phyloP scores from a whole-genome alignment of 139 green algal genomes.

The Edaphochlamys debaryana region DNA sequence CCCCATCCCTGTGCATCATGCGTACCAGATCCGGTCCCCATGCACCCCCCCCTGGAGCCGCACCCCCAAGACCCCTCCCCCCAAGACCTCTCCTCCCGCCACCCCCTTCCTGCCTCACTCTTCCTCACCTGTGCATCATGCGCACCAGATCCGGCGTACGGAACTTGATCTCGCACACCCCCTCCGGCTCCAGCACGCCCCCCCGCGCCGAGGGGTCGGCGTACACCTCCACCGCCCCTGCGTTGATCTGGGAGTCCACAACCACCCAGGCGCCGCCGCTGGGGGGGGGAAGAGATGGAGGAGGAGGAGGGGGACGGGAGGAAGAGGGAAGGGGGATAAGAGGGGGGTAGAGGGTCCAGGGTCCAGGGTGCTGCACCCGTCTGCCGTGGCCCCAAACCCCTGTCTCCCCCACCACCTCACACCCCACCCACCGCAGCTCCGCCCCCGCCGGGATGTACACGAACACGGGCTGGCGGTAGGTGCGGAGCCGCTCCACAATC shows the following conservation, averaged over 20 bases:
- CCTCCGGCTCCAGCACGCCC: slow-evolving; percentile 96
- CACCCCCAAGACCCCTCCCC: too few relatives aligned
- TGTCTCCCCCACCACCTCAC: too few relatives aligned
- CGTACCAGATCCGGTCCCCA: slow-evolving; percentile 83
- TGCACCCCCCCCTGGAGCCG: too few relatives aligned
- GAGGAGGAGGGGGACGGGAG: background rate
- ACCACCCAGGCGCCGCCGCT: slow-evolving; percentile 98
- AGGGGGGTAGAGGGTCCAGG: too few relatives aligned
- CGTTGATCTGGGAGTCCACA: slow-evolving; percentile 92
- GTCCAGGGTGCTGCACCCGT: too few relatives aligned
- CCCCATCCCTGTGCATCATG: slow-evolving; percentile 86
- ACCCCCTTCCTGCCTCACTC: too few relatives aligned
- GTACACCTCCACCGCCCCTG: slow-evolving; percentile 82
- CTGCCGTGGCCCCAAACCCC: too few relatives aligned
- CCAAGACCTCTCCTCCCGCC: background rate
- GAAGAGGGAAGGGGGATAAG: too few relatives aligned
- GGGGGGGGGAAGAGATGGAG: background rate
- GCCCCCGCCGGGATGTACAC: slow-evolving; percentile 94
- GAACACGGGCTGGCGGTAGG: slow-evolving; percentile 92
- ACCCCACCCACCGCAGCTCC: slow-evolving; percentile 91
- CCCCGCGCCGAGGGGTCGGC: slow-evolving; percentile 80
- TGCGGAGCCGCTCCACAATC: slow-evolving; percentile 95
- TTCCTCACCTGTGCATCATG: slow-evolving; percentile 86
- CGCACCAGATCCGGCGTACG: slow-evolving; percentile 78
- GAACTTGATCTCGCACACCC: slow-evolving; percentile 99